Evolutionary conservation across 139 green algal species (phyloP), one percentile per base, ranked within the genome.

Genomic region (Volvox africanus): DNA sequence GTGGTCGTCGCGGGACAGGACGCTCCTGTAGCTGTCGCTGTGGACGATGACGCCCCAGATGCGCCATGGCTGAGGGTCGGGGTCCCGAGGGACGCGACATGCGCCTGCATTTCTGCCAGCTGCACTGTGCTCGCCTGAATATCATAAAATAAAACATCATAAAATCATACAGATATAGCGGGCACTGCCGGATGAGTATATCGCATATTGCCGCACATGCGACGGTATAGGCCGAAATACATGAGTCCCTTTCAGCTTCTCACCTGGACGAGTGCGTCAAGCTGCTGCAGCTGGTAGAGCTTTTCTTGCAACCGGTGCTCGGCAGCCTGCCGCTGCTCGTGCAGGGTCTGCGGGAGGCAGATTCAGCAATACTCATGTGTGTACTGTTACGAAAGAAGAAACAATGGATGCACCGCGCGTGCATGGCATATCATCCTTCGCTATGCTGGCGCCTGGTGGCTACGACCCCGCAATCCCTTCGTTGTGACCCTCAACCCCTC

Each of bases 231-330:
- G 44, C 9, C 5, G 44, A 55, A 55, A 55, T 55, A 9, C 44
- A 9, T 14, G 9, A 55, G 5, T 5, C 44, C 44, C 44, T 14
- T 9, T 28, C 65, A 24, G 65, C 11, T 12, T 12, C 80, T 73
- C 30, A 90, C 86, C 86, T 90, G 71, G 0, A 90, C 50, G 2
- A 90, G 71, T 1, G 11, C 14, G 6, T 90, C 73, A 18, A 90
- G 73, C 50, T 84, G 71, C 26, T 69, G 50, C 50, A 90, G 73
- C 73, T 90, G 71, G 0, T 36, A 33, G 37, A 76, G 73, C 30
- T 90, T 83, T 6, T 61, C 71, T 22, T 84, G 50, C 19, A 90
- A 32, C 1, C 73, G 11, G 11, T 28, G 9, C 0, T 90, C 86
- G 0, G 55, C 86, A 6, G 37, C 71, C 18, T 82, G 85, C 18